These are phyloP conservation scores for Pilatotrama ljubarskyi DNA, from an alignment of 768 basidiomycete genomes.

Conservation along the genomic window DNA sequence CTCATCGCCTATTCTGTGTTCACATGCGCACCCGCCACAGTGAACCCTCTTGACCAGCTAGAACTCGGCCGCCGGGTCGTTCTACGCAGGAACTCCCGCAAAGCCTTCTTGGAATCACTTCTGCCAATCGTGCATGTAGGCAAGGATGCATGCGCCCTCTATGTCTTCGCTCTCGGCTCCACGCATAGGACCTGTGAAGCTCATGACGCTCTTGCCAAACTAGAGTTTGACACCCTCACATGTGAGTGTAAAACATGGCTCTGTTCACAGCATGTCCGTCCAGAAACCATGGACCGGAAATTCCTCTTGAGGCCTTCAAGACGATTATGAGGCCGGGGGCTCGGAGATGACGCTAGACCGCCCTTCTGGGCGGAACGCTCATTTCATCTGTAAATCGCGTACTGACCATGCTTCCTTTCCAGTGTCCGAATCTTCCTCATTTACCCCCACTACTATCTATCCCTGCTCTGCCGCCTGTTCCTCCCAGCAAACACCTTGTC, in stretches of 20 bases:
- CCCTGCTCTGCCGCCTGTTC: conserved; percentile 54
- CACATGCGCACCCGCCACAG: conserved; percentile 31
- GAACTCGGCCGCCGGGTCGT: conserved; percentile 58
- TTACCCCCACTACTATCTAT: conserved; percentile 51
- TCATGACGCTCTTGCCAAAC: conserved; percentile 34
- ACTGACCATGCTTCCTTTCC: conserved; percentile 8
- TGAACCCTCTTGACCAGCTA: conserved; percentile 41
- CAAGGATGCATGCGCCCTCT: conserved; percentile 45
- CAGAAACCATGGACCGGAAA: neutral
- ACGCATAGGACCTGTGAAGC: conserved; percentile 33
- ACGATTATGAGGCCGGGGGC: too few species aligned
- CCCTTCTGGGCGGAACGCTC: neutral
- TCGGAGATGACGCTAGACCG: too few species aligned
- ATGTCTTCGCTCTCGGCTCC: conserved; percentile 57
- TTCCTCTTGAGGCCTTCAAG: too few species aligned
- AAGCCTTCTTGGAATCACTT: conserved; percentile 48
- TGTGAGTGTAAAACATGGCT: conserved; percentile 41
- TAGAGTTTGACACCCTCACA: conserved; percentile 51
- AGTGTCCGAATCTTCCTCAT: conserved; percentile 47
- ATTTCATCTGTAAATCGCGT: neutral
- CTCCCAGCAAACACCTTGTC: conserved; percentile 39
- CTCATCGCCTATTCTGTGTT: conserved; percentile 50
- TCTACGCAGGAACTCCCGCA: conserved; percentile 38
- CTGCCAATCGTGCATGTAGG: conserved; percentile 52
- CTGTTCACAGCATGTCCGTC: neutral